These are phyloP conservation scores for Boletellus ananiceps DNA, from an alignment of 768 basidiomycete species.

Conservation along the genomic window DNA sequence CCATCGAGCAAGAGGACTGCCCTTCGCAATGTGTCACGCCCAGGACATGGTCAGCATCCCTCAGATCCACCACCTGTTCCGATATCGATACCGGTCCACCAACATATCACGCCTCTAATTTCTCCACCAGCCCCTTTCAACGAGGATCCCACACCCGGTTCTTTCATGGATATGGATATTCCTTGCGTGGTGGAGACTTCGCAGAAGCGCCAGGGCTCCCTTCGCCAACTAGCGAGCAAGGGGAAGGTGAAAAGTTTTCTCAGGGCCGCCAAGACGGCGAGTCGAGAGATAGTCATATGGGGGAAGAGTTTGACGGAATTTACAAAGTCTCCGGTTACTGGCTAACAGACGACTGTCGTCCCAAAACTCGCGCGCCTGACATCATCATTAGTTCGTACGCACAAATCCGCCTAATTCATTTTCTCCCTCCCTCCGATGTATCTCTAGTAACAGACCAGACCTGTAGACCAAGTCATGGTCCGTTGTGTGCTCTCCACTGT, in stretches of 20 bases:
- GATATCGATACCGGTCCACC: neutral
- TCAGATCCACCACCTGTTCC: slow-evolving; percentile 7
- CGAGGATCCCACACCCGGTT: slow-evolving; percentile 11
- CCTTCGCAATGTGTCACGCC: neutral
- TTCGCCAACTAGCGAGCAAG: slow-evolving; percentile 8
- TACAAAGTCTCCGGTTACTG: slow-evolving; percentile 2
- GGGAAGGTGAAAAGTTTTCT: slow-evolving; percentile 20
- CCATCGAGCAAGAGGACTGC: slow-evolving; percentile 5
- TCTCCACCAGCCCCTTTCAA: neutral
- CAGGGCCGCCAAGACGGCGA: slow-evolving; percentile 23
- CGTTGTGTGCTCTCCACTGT: slow-evolving; percentile 13
- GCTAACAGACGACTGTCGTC: neutral
- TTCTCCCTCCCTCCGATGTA: slow-evolving; percentile 16
- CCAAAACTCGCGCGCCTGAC: slow-evolving; percentile 1
- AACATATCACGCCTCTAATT: neutral
- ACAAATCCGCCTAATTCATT: neutral
- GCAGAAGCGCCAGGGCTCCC: slow-evolving; percentile 12
- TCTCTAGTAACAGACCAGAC: slow-evolving; percentile 18
- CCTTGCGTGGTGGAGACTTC: slow-evolving; percentile 5
- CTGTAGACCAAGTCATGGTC: slow-evolving; percentile 2
- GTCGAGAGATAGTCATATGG: slow-evolving; percentile 28
- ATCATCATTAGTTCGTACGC: slow-evolving; percentile 9
- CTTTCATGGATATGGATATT: slow-evolving; percentile 35
- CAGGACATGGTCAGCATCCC: slow-evolving; percentile 3
- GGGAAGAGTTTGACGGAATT: slow-evolving; percentile 25